Conservation (phyloP, 1,139 yeast genomes). For the Blastobotrys illinoisensis region DNA sequence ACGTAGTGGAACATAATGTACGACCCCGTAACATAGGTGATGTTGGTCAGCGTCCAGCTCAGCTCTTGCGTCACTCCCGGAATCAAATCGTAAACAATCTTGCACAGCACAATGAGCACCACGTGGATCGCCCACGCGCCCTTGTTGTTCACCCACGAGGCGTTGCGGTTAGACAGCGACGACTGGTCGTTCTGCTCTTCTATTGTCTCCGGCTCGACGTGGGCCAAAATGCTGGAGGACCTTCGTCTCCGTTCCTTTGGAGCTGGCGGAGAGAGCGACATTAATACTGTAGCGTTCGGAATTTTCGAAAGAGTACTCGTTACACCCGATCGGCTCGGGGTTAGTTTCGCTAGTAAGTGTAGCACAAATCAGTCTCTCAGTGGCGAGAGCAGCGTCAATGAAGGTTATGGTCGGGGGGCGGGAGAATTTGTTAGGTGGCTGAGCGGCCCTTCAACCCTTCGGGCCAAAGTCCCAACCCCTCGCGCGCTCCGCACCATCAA, state of each 20-base stretch:
- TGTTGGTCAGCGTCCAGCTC: constrained; percentile 91
- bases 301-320: neutral
- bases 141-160: constrained; percentile 92
- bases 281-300: neutral
- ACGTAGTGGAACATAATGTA: constrained; percentile 95
- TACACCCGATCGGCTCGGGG: neutral
- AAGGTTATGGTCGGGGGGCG: neutral
- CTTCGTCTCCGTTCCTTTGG: constrained; percentile 38
- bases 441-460: neutral
- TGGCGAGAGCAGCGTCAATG: neutral
- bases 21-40: constrained; percentile 84
- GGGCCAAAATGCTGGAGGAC: constrained; percentile 64
- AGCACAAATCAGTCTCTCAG: neutral
- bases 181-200: constrained; percentile 93
- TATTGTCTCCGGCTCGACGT: constrained; percentile 85
- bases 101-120: constrained; percentile 68
- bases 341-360: no score
- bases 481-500: neutral
- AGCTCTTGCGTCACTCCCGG: constrained; percentile 75
- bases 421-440: neutral
- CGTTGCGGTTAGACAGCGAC: constrained; percentile 82
- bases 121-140: constrained; percentile 89
- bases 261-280: constrained; percentile 9
- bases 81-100: constrained; percentile 69
- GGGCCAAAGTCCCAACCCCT: neutral